A percentile compares a stretch with the other conserved stretches of the same genome.
phyloP scores from a whole-genome alignment of 2,329 filamentous ascomycete species.

The Alternaria arborescens region DNA sequence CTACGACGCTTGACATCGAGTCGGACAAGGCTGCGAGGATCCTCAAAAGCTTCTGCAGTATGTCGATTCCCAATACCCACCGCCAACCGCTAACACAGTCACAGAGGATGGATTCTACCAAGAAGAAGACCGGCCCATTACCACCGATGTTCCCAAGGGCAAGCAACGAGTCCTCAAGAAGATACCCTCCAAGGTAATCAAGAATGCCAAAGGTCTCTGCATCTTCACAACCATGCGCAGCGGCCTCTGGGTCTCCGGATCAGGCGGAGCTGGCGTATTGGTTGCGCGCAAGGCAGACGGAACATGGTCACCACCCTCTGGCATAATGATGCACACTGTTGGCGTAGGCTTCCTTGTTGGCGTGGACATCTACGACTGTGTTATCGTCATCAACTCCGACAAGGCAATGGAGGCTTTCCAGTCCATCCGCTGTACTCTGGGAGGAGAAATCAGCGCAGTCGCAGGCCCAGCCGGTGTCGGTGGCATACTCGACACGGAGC shows the following conservation, averaged over 20 bases:
- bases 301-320: constrained; percentile 89
- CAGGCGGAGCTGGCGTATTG: constrained; percentile 87
- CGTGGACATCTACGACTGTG: constrained; percentile 95
- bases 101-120: constrained; percentile 74
- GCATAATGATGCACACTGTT: constrained; percentile 88
- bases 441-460: constrained; percentile 79
- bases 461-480: constrained; percentile 82
- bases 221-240: constrained; percentile 97
- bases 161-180: constrained; percentile 77
- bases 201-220: constrained; percentile 87
- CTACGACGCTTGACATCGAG: constrained; percentile 84
- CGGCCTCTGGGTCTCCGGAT: constrained; percentile 89
- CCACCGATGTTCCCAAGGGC: constrained; percentile 63
- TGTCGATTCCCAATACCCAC: constrained; percentile 49
- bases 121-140: constrained; percentile 58
- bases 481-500: constrained; percentile 73
- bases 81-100: constrained; percentile 25
- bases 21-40: constrained; percentile 92
- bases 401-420: constrained; percentile 86
- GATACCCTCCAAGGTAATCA: constrained; percentile 83
- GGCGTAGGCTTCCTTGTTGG: constrained; percentile 89
- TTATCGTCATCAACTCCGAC: constrained; percentile 89
- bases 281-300: constrained; percentile 85
- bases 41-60: constrained; percentile 88
- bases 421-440: constrained; percentile 78